Conservation (phyloP, 495 filamentous ascomycete species). For the Geopyxis carbonaria region DNA sequence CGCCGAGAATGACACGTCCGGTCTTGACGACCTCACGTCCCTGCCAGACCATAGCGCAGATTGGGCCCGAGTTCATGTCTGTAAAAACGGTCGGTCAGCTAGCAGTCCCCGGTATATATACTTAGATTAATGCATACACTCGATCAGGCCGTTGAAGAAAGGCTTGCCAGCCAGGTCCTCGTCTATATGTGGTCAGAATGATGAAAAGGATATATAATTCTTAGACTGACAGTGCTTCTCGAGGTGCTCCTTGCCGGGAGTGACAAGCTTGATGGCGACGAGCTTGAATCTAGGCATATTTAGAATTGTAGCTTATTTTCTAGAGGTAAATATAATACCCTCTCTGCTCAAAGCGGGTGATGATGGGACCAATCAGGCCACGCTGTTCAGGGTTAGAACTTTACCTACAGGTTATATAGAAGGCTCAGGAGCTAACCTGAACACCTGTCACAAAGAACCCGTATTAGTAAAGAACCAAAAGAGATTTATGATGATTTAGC, state of each 20-base stretch:
- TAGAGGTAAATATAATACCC: too few relatives aligned
- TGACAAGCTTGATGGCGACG: slow-evolving; percentile 82
- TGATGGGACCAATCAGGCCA: slow-evolving; percentile 90
- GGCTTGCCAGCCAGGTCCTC: slow-evolving; percentile 78
- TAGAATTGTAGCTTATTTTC: not conserved
- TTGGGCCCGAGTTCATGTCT: slow-evolving; percentile 96
- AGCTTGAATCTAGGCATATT: slow-evolving; percentile 72
- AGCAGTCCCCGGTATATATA: too few relatives aligned
- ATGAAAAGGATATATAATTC: not conserved
- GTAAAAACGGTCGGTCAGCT: too few relatives aligned
- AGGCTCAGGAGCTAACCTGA: slow-evolving; percentile 48
- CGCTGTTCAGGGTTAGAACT: slow-evolving; percentile 39
- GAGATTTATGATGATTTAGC: not conserved
- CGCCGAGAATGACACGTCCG: slow-evolving; percentile 83
- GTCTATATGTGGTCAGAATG: slow-evolving; percentile 34
- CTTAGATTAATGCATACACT: slow-evolving; percentile 4
- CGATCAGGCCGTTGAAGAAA: slow-evolving; percentile 66
- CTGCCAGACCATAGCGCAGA: slow-evolving; percentile 98
- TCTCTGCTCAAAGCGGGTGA: slow-evolving; percentile 88
- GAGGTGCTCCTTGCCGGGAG: slow-evolving; percentile 77
- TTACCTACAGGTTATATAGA: slow-evolving; percentile 5
- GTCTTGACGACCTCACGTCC: slow-evolving; percentile 96
- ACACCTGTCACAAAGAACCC: slow-evolving; percentile 39
- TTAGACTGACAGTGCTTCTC: slow-evolving; percentile 74
- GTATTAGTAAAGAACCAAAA: slow-evolving; percentile 2